Conservation (phyloP, 2,329 filamentous ascomycete species). For the Penicillium sp. region DNA sequence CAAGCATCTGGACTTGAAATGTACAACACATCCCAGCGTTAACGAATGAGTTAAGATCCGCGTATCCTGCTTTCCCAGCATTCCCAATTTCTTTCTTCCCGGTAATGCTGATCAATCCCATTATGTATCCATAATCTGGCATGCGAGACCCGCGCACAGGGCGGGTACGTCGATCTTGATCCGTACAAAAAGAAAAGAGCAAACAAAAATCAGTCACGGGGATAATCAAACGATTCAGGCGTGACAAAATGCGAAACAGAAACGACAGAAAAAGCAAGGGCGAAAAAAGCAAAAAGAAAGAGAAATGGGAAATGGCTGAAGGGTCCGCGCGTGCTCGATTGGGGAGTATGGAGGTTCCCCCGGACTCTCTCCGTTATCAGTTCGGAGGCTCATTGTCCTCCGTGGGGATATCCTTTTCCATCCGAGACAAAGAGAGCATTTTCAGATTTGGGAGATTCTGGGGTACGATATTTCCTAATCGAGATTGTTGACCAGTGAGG, state of each 20-base stretch:
- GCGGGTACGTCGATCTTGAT: slow-evolving; percentile 9
- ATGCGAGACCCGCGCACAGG: slow-evolving; percentile 7
- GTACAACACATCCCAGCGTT: not conserved
- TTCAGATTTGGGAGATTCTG: not conserved
- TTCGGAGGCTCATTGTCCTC: slow-evolving; percentile 1
- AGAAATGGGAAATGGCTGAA: not conserved
- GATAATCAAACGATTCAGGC: not conserved
- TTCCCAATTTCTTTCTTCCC: not conserved
- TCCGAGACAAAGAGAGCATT: not conserved
- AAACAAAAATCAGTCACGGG: not conserved
- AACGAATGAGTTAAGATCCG: not conserved
- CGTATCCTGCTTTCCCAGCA: not conserved
- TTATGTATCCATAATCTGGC: slow-evolving; percentile 1
- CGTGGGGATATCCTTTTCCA: not conserved
- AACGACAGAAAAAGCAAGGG: not conserved
- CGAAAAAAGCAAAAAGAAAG: not conserved
- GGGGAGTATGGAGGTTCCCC: not conserved
- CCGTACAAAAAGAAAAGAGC: not conserved
- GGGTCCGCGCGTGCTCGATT: not conserved
- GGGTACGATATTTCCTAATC: not conserved
- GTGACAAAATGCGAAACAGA: not conserved
- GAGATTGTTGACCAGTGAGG: not conserved
- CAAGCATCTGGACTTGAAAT: not conserved
- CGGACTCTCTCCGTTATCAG: not conserved
- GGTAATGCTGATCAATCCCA: not conserved